Percentiles rank a stretch among this genome's conserved stretches.
phyloP scores from a whole-genome alignment of 495 filamentous ascomycete species.

The Usnea hakonensis region DNA sequence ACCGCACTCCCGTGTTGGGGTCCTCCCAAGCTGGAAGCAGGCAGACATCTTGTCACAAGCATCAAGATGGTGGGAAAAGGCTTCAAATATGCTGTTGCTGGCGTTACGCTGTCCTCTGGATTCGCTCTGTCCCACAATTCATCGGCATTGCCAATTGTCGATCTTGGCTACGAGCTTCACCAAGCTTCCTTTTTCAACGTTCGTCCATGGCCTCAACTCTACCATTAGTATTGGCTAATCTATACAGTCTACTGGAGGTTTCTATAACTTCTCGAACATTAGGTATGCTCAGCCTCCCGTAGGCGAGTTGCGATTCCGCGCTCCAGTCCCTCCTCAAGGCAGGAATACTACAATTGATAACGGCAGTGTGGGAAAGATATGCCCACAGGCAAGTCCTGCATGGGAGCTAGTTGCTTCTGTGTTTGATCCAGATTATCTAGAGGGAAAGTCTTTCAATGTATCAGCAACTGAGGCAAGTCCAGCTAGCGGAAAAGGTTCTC shows the following conservation, averaged over 20 bases:
- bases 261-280: constrained; percentile 55
- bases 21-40: not conserved
- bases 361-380: constrained; percentile 40
- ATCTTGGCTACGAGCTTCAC: constrained; percentile 45
- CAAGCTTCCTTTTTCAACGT: constrained; percentile 42
- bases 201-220: constrained; percentile 6
- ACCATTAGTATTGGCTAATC: constrained; percentile 10
- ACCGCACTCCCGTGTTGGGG: not conserved
- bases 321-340: constrained; percentile 30
- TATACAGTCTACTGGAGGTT: constrained; percentile 24
- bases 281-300: constrained; percentile 51
- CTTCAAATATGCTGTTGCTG: not conserved
- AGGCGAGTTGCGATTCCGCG: constrained; percentile 43
- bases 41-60: not conserved
- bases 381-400: constrained; percentile 42
- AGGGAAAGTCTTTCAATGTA: constrained; percentile 12
- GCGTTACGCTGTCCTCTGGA: not conserved
- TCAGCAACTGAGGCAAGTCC: not conserved
- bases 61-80: not conserved
- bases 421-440: constrained; percentile 34
- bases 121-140: not conserved
- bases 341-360: constrained; percentile 34
- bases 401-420: constrained; percentile 32
- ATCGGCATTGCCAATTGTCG: constrained; percentile 36
- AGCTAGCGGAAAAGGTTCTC: constrained; percentile 28